Base-by-base conservation (phyloP, 306 rosid genomes). In the Lupinus albus region DNA sequence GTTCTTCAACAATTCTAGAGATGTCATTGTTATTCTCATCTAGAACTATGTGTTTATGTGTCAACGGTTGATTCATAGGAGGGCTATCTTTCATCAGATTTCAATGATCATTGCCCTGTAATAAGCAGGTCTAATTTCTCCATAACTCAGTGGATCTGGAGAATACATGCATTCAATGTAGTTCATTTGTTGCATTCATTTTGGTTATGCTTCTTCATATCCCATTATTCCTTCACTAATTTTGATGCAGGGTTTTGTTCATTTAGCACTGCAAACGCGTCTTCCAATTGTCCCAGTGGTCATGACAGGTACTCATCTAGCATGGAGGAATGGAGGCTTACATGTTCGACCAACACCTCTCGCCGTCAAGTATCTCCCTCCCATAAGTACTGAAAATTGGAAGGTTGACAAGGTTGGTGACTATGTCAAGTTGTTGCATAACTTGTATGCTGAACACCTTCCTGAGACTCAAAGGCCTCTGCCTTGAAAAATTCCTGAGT, bases 321-420 rank as follows among this genome's bases (percentile, higher is more conserved):
- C 89, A 6, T 81, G 93, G 88, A 80, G 83, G 68, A 87, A 87
- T 70, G 93, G 82, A 33, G 66, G 89, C 75, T 75, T 80, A 54
- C 89, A 45, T 49, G 76, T 87, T 7, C 72, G 89, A 8, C 83
- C 86, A 0, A 71, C 83, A 0, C 93, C 88, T 41, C 75, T 87
- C 11, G 53, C 75, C 0, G 58, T 82, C 25, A 84, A 83, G 76
- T 84, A 67, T 69, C 86, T 87, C 50, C 78, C 87, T 72, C 89
- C 86, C 0, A 79, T 87, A 67, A 72, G 42, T 46, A 87, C 89
- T 21, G 57, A 68, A 33, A 70, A 46, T 74, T 84, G 93, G 89
- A 76, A 69, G 0, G 77, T 11, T 9, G 88, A 83, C 5, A 87
- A 74, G 66, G 75, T 87, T 6, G 79, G 82, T 45, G 85, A 84